Base-by-base conservation (phyloP, 1,284 basidiomycete species). In the Grifola frondosa region DNA sequence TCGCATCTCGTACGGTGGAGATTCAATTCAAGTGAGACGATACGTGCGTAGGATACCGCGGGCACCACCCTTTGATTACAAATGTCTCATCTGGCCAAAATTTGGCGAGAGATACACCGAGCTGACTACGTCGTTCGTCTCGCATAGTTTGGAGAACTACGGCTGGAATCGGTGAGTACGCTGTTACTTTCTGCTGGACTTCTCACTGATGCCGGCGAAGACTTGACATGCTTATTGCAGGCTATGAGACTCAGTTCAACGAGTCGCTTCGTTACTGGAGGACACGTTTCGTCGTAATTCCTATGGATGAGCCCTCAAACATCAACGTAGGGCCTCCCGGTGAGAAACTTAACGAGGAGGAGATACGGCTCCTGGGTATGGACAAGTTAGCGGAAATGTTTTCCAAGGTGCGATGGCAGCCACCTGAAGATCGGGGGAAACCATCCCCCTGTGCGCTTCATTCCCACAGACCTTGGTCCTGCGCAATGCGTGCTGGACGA, bases 261-360 rank as follows among this genome's bases (percentile, higher is more conserved):
- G 83, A 91, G 44, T 86, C 86, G 4, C 70, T 93, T 33, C 80
- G 88, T 32, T 97, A 96, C 61, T 98, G 95, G 91, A 80, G 95
- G 6, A 97, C 94, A 0, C 78, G 95, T n/a, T 97, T 97, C 60
- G 78, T 98, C 19, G 81, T 99, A 15, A 90, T 98, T 34, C 96
- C 96, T 0, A 85, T 89, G 0, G 75, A 81, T 9, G 85, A 84
- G 44, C 75, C 77, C 25, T 88, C 81, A 7, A 69, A 66, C 32
- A 65, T 73, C 10, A 77, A 66, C 39, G 69, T 75, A 15, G 83
- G 80, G 1, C 76, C 80, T 0, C 70, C 69, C 0, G 86, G 82
- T 5, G 90, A 91, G 63, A 74, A 73, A 47, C 76, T 92, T 43
- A 82, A 88, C 54, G 86, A 92, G 24, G 90, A 95, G 61, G 95